Evolutionary conservation across 139 green algal genomes (phyloP).

Genomic region (Chlamydomonas incerta): DNA sequence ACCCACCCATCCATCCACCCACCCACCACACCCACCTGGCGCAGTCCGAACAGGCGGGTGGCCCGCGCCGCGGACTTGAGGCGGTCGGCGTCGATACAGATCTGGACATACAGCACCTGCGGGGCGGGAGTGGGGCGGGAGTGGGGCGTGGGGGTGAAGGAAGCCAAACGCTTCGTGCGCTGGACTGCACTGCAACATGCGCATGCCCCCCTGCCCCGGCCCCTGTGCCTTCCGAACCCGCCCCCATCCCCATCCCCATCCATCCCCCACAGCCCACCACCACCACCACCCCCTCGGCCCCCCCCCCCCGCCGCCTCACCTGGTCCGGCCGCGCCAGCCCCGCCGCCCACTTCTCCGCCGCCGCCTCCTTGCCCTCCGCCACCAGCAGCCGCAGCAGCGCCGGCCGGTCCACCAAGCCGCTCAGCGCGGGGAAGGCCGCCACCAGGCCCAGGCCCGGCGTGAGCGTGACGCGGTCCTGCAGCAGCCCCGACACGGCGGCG

Average conservation of each 20-base stretch:
- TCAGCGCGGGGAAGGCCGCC: constrained; percentile 54
- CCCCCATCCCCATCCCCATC: not conserved
- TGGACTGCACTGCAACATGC: too few species aligned
- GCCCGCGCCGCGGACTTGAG: constrained; percentile 67
- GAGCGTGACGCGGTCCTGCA: constrained; percentile 30
- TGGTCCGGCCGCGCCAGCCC: constrained; percentile 52
- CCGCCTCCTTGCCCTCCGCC: constrained; percentile 56
- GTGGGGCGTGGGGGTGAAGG: not conserved
- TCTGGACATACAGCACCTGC: constrained; percentile 57
- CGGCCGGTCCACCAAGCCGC: constrained; percentile 26
- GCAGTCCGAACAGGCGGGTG: constrained; percentile 53
- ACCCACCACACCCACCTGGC: not conserved
- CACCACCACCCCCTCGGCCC: not conserved
- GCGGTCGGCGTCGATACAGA: constrained; percentile 61
- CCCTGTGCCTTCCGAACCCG: too few species aligned
- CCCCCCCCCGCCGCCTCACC: constrained; percentile 29
- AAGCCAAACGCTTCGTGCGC: not conserved
- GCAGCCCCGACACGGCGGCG: constrained; percentile 34
- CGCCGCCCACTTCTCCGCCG: constrained; percentile 65
- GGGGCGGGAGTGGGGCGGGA: not conserved
- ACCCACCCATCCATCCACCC: not conserved
- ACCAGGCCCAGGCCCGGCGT: constrained; percentile 57
- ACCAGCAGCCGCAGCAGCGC: constrained; percentile 58
- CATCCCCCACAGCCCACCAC: not conserved
- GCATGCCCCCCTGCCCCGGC: too few species aligned